Evolutionary conservation across 441 rosid species (phyloP), one percentile per base, ranked within the genome.

Genomic region (Raphanus hybrid): DNA sequence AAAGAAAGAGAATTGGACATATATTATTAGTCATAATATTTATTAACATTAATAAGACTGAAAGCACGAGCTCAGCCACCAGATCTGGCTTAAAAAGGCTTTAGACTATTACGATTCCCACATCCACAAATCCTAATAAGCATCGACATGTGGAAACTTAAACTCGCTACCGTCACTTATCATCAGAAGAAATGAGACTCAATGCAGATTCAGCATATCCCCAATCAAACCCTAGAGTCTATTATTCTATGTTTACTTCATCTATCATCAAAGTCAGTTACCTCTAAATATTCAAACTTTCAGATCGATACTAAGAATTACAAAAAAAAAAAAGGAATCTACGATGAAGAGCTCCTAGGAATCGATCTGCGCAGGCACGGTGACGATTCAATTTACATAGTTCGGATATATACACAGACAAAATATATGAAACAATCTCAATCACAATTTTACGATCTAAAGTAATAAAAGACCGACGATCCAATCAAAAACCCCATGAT

Each of bases 281-380:
- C 6, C 26, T 29, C 18, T 37, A 61, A 60, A 72, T 27, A 61
- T 15, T 72, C 59, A 63, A 73, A 62, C 10, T 60, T 62, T 71
- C 76, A 63, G 76, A 63, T 73, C 62, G 59, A 61, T 9, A 9
- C 61, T 43, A 48, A 1, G 45, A 72, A 62, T 6, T 9, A 23
- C 26, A 4, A 71, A 59, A 1, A 15, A 12, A 0, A 52, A 43
- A 10, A 71, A 63, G 26, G 70, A 9, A 73, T 63, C 76, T 35
- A 54, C 45, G 48, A 64, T 12, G 27, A 32, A 64, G 52, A 50
- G 54, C 37, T 62, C 52, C 7, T 4, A 26, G 8, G 41, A 73
- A 50, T 64, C 63, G 35, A 74, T 65, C 65, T 65, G 43, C 26
- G 55, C 77, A 74, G 26, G 64, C 29, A 14, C 18, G 18, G n/a